Base-by-base conservation (phyloP, 176 grass and related monocot species). In the Bolboschoenus planiculmis region DNA sequence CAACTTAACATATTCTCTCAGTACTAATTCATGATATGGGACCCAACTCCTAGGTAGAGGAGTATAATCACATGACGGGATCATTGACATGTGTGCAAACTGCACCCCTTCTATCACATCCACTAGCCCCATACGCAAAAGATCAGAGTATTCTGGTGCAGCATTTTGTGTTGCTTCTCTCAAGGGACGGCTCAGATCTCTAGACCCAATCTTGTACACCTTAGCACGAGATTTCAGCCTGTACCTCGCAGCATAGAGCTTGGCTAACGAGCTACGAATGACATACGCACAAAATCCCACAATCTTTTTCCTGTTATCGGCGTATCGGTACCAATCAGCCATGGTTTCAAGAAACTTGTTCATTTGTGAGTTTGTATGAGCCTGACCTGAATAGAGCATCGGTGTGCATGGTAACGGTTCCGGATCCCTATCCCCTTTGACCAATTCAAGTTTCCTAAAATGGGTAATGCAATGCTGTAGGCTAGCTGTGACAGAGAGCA, bases 281-380 rank as follows among this genome's bases (percentile, higher is more conserved):
- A 98, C 85, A 84, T 98, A 98, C 9, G 90, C 95, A 57, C 95
- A 98, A 77, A 95, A 95, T 7, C 92, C 92, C 42, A 98, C 95
- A 67, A 98, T 88, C 72, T 98, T 95, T 86, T 95, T 98, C 46
- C 95, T 74, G 87, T 95, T 98, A 81, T 95, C 95, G 15, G 95
- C 90, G 81, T 95, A 98, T 65, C 55, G 94, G 26, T 95, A 98
- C 95, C 90, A 95, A 91, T 95, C 92, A 27, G 89, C 92, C 85
- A 98, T 98, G 86, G 96, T 95, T 85, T 95, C 90, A 20, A 95
- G 92, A 84, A 98, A 98, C 78, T 98, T 98, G 84, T 98, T 98
- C 95, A 98, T 93, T 86, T 98, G 92, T 50, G 92, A 98, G 68
- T 98, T 98, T 66, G 95, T 98, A 83, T 98, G 92, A 0, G 92